Conservation (phyloP, 306 rosid species). For the Cucurbita ficifolia region DNA sequence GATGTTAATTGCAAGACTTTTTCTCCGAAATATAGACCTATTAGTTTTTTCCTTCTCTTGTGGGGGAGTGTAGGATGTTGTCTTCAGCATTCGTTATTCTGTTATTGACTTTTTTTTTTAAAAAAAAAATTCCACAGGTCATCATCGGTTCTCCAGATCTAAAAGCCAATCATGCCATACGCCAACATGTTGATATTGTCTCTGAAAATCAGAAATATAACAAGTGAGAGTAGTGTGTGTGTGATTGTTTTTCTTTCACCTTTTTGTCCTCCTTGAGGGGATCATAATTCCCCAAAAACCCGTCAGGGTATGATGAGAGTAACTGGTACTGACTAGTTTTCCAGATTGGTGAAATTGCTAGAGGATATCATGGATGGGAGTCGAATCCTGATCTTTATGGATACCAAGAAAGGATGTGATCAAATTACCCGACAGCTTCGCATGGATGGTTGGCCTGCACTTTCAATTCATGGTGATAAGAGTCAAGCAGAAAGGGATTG, state of each 20-base stretch:
- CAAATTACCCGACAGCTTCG: conserved; percentile 88
- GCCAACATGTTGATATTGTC: conserved; percentile 80
- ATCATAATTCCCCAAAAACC: not conserved
- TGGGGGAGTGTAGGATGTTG: not conserved
- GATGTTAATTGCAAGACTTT: not conserved
- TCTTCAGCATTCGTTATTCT: not conserved
- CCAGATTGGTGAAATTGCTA: conserved; percentile 82
- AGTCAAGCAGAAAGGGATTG: conserved; percentile 99
- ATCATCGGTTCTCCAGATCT: conserved; percentile 74
- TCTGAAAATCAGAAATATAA: conserved; percentile 91
- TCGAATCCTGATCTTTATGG: conserved; percentile 91
- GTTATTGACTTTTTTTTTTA: not conserved
- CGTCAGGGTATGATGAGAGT: conserved; percentile 8
- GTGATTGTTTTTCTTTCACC: not conserved
- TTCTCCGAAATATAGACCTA: not conserved
- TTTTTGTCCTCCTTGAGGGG: no score
- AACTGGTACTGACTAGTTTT: conserved; percentile 16
- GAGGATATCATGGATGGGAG: conserved; percentile 99
- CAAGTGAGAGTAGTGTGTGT: conserved; percentile 37
- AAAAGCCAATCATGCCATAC: conserved; percentile 90
- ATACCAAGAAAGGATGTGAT: conserved; percentile 96
- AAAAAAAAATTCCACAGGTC: conserved; percentile 36
- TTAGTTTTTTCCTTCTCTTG: not conserved
- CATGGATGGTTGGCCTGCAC: conserved; percentile 99
- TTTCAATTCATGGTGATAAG: conserved; percentile 93